phyloP scores from a whole-genome alignment of 306 rosid genomes.

The Nissolia schottii region DNA sequence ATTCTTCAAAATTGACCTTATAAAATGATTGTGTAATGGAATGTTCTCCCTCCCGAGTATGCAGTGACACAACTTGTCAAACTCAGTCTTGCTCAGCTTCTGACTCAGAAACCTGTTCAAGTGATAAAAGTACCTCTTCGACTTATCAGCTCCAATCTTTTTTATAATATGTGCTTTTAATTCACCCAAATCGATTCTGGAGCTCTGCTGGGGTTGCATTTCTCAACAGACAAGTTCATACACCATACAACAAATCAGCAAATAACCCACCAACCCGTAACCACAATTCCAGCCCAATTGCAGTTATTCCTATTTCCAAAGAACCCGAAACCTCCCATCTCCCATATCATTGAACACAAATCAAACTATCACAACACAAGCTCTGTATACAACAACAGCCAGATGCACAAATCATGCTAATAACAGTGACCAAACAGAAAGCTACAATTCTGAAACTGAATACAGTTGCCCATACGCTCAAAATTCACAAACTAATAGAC shows the following conservation, averaged over 20 bases:
- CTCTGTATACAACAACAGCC: slow-evolving; percentile 26
- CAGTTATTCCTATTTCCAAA: slow-evolving; percentile 47
- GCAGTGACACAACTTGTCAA: slow-evolving; percentile 62
- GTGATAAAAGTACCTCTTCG: slow-evolving; percentile 64
- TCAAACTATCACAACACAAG: slow-evolving; percentile 25
- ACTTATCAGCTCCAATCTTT: slow-evolving; percentile 71
- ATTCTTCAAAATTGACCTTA: slow-evolving; percentile 78
- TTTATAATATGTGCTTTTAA: slow-evolving; percentile 72
- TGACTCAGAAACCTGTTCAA: slow-evolving; percentile 72
- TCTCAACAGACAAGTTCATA: slow-evolving; percentile 64
- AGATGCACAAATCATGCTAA: slow-evolving; percentile 27
- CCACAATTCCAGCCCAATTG: slow-evolving; percentile 39
- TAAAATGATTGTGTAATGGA: slow-evolving; percentile 73
- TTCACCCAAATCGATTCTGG: slow-evolving; percentile 89
- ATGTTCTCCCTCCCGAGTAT: slow-evolving; percentile 81
- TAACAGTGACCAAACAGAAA: slow-evolving; percentile 31
- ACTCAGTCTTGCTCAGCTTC: slow-evolving; percentile 81
- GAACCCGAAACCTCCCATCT: slow-evolving; percentile 42
- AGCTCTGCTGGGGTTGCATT: slow-evolving; percentile 86
- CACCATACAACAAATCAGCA: slow-evolving; percentile 45
- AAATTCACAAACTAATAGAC: slow-evolving; percentile 41
- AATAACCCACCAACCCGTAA: slow-evolving; percentile 37
- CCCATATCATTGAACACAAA: slow-evolving; percentile 41
- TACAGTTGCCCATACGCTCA: slow-evolving; percentile 24
- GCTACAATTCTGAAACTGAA: slow-evolving; percentile 33